A percentile compares a stretch with the other conserved stretches of the same genome.
phyloP scores from a whole-genome alignment of 2,329 filamentous ascomycete genomes.

The Ophiocordyceps sinensis region DNA sequence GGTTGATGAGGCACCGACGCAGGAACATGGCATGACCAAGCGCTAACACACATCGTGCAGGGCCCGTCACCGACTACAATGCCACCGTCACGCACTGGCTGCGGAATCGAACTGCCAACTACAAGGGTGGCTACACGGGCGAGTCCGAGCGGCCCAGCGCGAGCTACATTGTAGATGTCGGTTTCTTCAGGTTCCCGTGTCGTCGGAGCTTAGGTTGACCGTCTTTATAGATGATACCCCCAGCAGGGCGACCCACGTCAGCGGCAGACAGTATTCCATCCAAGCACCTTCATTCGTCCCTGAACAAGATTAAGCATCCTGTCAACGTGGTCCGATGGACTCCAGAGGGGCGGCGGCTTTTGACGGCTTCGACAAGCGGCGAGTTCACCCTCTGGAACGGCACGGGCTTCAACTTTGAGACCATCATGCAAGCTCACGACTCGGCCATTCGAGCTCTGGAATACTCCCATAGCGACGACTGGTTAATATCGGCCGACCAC shows the following conservation, averaged over 20 bases:
- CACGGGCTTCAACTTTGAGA: slow-evolving; percentile 98
- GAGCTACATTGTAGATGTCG: slow-evolving; percentile 80
- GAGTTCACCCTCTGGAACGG: slow-evolving; percentile 99
- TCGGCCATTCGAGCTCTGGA: slow-evolving; percentile 66
- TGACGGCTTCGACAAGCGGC: slow-evolving; percentile 90
- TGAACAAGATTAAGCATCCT: slow-evolving; percentile 96
- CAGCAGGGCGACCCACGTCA: slow-evolving; percentile 56
- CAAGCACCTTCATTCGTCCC: slow-evolving; percentile 93
- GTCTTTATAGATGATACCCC: slow-evolving; percentile 61
- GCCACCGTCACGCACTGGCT: slow-evolving; percentile 86
- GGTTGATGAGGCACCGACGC: too few species aligned
- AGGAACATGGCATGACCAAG: slow-evolving; percentile 1
- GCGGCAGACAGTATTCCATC: slow-evolving; percentile 80
- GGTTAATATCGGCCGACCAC: slow-evolving; percentile 90
- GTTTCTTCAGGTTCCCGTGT: neutral
- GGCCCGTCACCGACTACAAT: slow-evolving; percentile 85
- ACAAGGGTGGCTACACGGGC: slow-evolving; percentile 54
- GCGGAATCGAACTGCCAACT: slow-evolving; percentile 56
- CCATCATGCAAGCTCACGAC: slow-evolving; percentile 96
- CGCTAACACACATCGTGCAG: slow-evolving; percentile 27
- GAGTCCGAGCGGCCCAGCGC: slow-evolving; percentile 74
- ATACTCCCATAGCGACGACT: slow-evolving; percentile 94
- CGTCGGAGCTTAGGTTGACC: slow-evolving; percentile 5
- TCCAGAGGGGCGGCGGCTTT: slow-evolving; percentile 76
- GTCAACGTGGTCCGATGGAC: slow-evolving; percentile 98